A percentile compares a stretch with the other conserved stretches of the same genome.
phyloP scores from a whole-genome alignment of 1,284 basidiomycete genomes.

The Phlebopus sp. region DNA sequence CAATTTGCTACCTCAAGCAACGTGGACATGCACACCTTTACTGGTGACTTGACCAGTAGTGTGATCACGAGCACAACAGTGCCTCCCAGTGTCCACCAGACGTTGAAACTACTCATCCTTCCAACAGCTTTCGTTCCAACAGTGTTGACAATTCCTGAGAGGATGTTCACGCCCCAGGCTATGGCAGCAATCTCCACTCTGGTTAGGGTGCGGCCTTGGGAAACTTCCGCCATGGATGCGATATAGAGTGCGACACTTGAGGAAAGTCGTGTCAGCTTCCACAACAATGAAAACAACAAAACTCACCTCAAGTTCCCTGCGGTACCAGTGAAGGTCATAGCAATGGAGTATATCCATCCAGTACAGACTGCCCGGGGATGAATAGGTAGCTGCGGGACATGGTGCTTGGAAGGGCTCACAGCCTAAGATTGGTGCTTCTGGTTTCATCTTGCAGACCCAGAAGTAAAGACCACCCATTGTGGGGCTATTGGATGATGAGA shows the following conservation, averaged over 20 bases:
- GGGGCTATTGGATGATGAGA: constrained; percentile 33
- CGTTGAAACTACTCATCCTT: constrained; percentile 52
- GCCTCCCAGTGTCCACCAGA: constrained; percentile 65
- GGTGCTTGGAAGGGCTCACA: constrained; percentile 37
- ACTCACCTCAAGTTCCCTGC: constrained; percentile 55
- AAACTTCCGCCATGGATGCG: constrained; percentile 53
- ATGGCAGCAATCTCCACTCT: constrained; percentile 52
- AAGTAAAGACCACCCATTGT: constrained; percentile 61
- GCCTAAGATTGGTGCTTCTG: constrained; percentile 50
- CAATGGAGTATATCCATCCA: constrained; percentile 60
- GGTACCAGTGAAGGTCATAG: constrained; percentile 60
- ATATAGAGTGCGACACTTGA: constrained; percentile 51
- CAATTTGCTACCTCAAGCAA: neutral
- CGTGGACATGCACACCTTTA: constrained; percentile 37
- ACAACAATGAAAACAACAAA: neutral
- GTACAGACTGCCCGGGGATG: constrained; percentile 42
- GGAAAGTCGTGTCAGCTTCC: neutral
- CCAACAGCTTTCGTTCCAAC: constrained; percentile 58
- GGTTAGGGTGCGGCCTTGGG: constrained; percentile 42
- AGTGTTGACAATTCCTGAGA: constrained; percentile 52
- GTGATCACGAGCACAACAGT: constrained; percentile 56
- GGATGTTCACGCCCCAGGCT: constrained; percentile 57
- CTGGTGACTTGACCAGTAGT: constrained; percentile 53
- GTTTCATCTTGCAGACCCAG: constrained; percentile 66
- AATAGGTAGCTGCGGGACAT: neutral